Conservation (phyloP, 2,329 filamentous ascomycete genomes). For the Cladosporium sp. region DNA sequence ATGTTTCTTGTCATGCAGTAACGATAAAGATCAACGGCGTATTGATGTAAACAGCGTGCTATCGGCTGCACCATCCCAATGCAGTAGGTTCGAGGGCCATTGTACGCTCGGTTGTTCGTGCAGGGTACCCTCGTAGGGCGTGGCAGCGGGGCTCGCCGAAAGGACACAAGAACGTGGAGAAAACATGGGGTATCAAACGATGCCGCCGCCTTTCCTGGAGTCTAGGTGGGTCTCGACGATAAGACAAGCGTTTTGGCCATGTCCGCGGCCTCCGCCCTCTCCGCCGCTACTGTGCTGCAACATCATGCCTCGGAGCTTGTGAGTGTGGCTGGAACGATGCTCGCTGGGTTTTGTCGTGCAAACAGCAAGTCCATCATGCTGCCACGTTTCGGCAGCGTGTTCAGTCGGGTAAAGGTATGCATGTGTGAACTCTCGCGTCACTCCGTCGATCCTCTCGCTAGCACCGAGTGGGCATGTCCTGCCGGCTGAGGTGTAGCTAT, state of each 20-base stretch:
- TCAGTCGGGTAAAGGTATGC: conserved; percentile 2
- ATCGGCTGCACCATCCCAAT: conserved; percentile 1
- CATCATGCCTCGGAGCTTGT: too few species aligned
- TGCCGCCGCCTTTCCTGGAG: not conserved
- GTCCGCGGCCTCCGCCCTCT: not conserved
- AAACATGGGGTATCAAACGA: conserved; percentile 1
- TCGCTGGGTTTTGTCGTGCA: not conserved
- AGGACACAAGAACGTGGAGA: conserved; percentile 2
- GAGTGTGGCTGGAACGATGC: not conserved
- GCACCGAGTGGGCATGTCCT: conserved; percentile 9
- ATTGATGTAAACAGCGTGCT: not conserved
- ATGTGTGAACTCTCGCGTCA: not conserved
- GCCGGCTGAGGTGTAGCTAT: conserved; percentile 5
- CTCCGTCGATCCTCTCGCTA: not conserved
- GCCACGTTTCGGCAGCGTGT: not conserved
- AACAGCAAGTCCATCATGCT: not conserved
- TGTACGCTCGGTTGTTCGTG: not conserved
- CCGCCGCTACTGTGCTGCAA: not conserved
- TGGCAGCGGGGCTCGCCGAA: conserved; percentile 1
- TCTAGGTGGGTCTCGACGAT: not conserved
- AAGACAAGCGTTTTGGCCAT: not conserved
- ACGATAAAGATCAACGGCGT: not conserved
- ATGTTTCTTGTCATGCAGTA: not conserved
- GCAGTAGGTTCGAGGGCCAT: not conserved
- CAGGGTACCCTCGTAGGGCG: not conserved